Evolutionary conservation across 1,284 basidiomycete species (phyloP).

Genomic region (Mycena citricolor): DNA sequence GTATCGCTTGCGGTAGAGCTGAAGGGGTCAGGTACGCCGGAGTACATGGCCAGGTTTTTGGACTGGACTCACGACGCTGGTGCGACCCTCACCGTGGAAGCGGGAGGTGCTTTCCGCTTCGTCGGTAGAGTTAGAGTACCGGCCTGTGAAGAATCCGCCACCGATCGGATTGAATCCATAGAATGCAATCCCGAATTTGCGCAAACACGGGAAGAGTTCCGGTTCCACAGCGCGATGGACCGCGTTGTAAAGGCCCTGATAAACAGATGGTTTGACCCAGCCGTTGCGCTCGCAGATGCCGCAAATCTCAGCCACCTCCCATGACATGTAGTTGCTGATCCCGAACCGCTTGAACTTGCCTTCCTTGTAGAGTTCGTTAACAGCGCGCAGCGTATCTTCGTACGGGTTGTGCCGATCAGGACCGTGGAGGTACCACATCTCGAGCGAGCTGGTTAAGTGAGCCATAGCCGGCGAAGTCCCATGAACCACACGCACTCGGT

Average conservation of each 20-base stretch:
- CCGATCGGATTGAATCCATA: slow-evolving; percentile 29
- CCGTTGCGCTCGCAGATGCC: slow-evolving; percentile 17
- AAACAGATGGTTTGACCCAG: slow-evolving; percentile 15
- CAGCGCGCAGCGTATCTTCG: slow-evolving; percentile 19
- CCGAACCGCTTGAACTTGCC: slow-evolving; percentile 22
- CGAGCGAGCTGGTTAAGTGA: slow-evolving; percentile 16
- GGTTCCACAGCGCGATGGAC: slow-evolving; percentile 14
- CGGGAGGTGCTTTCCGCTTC: slow-evolving; percentile 40
- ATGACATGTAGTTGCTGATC: slow-evolving; percentile 13
- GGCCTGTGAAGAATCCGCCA: slow-evolving; percentile 44
- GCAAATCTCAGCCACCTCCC: slow-evolving; percentile 18
- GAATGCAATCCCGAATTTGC: neutral
- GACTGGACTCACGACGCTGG: too few species aligned
- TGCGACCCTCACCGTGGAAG: too few species aligned
- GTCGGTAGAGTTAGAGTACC: slow-evolving; percentile 34
- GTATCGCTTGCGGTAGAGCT: slow-evolving; percentile 24
- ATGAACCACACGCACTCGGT: too few species aligned
- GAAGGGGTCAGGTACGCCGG: too few species aligned
- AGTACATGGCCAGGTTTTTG: too few species aligned
- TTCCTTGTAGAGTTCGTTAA: slow-evolving; percentile 20
- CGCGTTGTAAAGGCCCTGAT: slow-evolving; percentile 17
- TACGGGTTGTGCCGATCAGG: slow-evolving; percentile 22
- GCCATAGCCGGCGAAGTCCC: too few species aligned
- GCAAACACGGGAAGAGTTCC: slow-evolving; percentile 18
- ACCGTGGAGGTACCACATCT: slow-evolving; percentile 22